phyloP scores from a whole-genome alignment of 495 filamentous ascomycete genomes.

The Acidomyces sp. region DNA sequence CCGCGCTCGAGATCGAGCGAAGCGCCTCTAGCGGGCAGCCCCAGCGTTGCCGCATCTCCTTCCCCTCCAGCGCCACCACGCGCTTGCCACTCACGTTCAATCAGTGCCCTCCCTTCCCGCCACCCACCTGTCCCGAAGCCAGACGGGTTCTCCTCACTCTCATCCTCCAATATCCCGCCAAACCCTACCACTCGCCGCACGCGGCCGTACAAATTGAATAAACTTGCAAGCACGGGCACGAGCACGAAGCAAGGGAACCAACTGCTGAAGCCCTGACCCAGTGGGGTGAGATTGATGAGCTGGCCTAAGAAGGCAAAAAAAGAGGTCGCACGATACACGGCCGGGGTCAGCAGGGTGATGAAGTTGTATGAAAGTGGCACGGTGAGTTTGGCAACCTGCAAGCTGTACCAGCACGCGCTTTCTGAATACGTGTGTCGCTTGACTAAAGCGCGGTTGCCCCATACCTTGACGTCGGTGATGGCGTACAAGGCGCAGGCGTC shows the following conservation, averaged over 20 bases:
- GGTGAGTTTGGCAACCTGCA: slow-evolving; percentile 76
- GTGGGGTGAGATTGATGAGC: slow-evolving; percentile 69
- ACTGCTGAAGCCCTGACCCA: slow-evolving; percentile 73
- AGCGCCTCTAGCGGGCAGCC: slow-evolving; percentile 37
- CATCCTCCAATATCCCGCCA: slow-evolving; percentile 58
- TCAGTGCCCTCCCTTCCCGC: slow-evolving; percentile 87
- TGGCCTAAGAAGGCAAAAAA: slow-evolving; percentile 80
- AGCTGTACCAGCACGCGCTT: slow-evolving; percentile 87
- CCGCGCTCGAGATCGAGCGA: slow-evolving; percentile 24
- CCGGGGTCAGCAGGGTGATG: slow-evolving; percentile 64
- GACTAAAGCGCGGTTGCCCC: slow-evolving; percentile 85
- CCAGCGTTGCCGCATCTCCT: slow-evolving; percentile 5
- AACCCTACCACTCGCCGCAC: slow-evolving; percentile 68
- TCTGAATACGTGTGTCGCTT: slow-evolving; percentile 80
- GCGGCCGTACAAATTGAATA: slow-evolving; percentile 77
- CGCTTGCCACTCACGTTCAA: slow-evolving; percentile 61
- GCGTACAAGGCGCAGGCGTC: slow-evolving; percentile 69
- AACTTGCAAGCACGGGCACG: slow-evolving; percentile 64
- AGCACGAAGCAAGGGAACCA: slow-evolving; percentile 81
- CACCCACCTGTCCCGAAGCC: slow-evolving; percentile 70
- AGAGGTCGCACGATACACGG: slow-evolving; percentile 52
- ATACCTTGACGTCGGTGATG: slow-evolving; percentile 80
- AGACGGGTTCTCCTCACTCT: slow-evolving; percentile 54
- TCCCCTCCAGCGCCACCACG: neutral
- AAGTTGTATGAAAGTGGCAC: slow-evolving; percentile 94